These are phyloP conservation scores for Pleoardoris graminearum DNA, from an alignment of 2,329 filamentous ascomycete species.

Conservation along the genomic window DNA sequence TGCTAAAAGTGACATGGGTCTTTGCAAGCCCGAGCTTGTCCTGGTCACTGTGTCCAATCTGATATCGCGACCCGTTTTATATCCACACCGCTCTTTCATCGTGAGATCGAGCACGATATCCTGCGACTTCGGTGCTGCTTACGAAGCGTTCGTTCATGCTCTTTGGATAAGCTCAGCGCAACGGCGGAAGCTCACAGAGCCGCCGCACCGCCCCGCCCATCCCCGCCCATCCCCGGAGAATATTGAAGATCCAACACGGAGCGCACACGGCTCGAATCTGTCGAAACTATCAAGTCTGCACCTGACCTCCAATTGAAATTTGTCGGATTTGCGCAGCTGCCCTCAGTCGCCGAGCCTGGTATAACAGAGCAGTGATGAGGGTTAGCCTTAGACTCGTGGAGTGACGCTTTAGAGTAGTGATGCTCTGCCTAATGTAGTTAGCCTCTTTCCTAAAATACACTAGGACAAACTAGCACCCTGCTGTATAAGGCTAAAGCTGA, in stretches of 20 bases:
- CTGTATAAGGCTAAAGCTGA: no score
- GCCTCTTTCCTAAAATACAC: no score
- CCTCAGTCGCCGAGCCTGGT: background rate
- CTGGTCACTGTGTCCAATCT: background rate
- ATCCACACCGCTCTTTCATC: constrained; percentile 12
- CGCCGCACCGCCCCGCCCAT: constrained; percentile 5
- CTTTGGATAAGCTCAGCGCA: background rate
- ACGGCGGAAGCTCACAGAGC: constrained; percentile 3
- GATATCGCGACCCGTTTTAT: background rate
- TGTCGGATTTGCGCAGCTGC: constrained; percentile 3
- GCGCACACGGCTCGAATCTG: background rate
- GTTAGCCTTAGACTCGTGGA: no score
- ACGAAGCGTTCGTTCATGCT: no score
- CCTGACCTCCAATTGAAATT: background rate
- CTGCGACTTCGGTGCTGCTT: constrained; percentile 8
- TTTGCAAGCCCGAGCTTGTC: background rate
- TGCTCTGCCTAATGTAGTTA: no score
- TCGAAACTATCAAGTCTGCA: background rate
- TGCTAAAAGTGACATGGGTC: background rate
- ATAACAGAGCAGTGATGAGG: no score
- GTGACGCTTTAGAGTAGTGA: no score
- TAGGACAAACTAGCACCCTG: no score
- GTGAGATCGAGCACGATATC: constrained; percentile 3
- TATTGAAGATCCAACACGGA: background rate
- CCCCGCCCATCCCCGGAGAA: background rate